Percentiles rank a stretch among this genome's conserved stretches.
phyloP scores from a whole-genome alignment of 2,329 filamentous ascomycete species.

The Lasiodiplodia hormozganensis region DNA sequence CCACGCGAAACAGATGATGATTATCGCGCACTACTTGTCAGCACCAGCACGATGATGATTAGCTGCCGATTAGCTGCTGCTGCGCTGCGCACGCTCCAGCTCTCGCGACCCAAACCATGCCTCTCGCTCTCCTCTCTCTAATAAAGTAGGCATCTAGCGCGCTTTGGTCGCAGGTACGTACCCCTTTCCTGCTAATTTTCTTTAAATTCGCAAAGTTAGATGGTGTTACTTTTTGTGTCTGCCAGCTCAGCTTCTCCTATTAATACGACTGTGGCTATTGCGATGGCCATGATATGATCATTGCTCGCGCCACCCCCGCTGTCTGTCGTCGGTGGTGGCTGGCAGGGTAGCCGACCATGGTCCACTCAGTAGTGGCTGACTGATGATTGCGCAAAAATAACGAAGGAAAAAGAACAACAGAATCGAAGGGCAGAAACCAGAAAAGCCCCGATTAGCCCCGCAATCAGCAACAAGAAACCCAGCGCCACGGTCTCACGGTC shows the following conservation, averaged over 20 bases:
- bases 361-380: background rate
- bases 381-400: background rate
- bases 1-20: background rate
- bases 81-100: background rate
- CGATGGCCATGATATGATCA: background rate
- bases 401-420: background rate
- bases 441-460: conserved; percentile 1
- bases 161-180: background rate
- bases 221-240: background rate
- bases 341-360: background rate
- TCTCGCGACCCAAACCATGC: background rate
- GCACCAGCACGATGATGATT: background rate
- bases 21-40: background rate
- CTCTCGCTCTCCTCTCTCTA: background rate
- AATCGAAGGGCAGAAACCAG: background rate
- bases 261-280: background rate
- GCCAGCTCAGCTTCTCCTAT: background rate
- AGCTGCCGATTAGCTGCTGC: background rate
- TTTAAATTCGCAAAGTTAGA: background rate
- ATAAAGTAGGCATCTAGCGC: background rate
- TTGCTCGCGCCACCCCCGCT: background rate
- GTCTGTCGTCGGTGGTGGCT: background rate
- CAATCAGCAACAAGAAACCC: background rate
- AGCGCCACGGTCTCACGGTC: background rate
- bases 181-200: background rate